These are phyloP conservation scores for Rhypophila decipiens DNA, from an alignment of 495 filamentous ascomycete genomes.

Conservation along the genomic window DNA sequence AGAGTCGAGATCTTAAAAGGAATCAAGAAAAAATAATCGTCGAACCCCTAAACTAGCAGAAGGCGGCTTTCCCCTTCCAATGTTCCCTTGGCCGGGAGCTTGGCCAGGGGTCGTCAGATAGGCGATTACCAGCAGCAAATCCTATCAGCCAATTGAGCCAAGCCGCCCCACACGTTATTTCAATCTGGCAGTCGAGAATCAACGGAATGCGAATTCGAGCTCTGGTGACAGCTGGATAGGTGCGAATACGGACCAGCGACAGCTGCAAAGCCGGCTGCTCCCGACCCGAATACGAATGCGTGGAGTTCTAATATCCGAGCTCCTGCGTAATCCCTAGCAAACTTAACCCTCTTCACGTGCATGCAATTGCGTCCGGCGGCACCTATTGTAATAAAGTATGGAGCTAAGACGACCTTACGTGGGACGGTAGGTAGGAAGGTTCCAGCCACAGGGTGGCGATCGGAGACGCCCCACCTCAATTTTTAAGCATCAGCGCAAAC, in stretches of 20 bases:
- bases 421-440: no score
- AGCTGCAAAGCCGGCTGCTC: background rate
- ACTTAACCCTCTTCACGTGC: no score
- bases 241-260: background rate
- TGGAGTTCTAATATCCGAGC: background rate
- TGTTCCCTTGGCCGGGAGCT: background rate
- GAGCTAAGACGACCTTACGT: no score
- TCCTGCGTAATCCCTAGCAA: no score
- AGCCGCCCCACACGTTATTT: background rate
- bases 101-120: background rate
- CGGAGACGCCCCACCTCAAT: no score
- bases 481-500: no score
- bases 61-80: background rate
- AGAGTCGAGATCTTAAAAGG: no score
- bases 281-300: conserved; percentile 9
- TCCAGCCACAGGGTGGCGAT: no score
- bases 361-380: no score
- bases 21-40: no score
- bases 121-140: conserved; percentile 3
- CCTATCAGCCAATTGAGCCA: conserved; percentile 1
- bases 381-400: no score
- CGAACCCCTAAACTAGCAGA: background rate
- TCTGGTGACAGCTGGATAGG: no score
- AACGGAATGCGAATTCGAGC: conserved; percentile 6
- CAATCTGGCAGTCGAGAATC: background rate